phyloP scores from a whole-genome alignment of 768 basidiomycete genomes.

The Leccinum imitatum region DNA sequence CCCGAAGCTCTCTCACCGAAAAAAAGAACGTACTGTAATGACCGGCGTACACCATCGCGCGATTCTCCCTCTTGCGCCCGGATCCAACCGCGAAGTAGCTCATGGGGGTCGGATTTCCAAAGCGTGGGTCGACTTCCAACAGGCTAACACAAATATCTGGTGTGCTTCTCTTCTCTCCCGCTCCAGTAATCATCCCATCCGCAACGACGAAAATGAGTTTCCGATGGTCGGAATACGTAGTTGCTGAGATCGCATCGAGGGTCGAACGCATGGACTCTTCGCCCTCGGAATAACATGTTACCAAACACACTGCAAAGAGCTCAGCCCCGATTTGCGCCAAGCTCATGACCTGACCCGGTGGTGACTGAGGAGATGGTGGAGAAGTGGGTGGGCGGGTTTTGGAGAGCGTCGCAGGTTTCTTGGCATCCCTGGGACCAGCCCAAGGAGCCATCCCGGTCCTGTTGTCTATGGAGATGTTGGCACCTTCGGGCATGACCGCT shows the following conservation, averaged over 20 bases:
- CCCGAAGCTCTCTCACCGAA: not conserved
- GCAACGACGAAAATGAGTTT: slow-evolving; percentile 94
- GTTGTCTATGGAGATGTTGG: slow-evolving; percentile 92
- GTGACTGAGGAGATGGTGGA: slow-evolving; percentile 42
- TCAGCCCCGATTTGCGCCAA: slow-evolving; percentile 92
- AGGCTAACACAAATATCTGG: slow-evolving; percentile 95
- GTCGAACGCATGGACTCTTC: slow-evolving; percentile 90
- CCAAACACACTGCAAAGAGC: slow-evolving; percentile 91
- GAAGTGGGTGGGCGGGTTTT: slow-evolving; percentile 43
- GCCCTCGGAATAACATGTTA: slow-evolving; percentile 98
- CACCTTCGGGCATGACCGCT: slow-evolving; percentile 94
- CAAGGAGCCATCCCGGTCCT: slow-evolving; percentile 92
- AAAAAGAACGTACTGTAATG: slow-evolving; percentile 79
- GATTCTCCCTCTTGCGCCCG: slow-evolving; percentile 86
- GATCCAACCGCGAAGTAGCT: slow-evolving; percentile 88
- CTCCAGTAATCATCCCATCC: slow-evolving; percentile 98
- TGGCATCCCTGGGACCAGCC: slow-evolving; percentile 60
- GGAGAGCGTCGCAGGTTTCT: slow-evolving; percentile 46
- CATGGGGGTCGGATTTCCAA: slow-evolving; percentile 96
- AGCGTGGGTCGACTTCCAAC: slow-evolving; percentile 90
- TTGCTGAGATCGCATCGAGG: slow-evolving; percentile 88
- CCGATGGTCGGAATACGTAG: slow-evolving; percentile 87
- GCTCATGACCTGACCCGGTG: slow-evolving; percentile 56
- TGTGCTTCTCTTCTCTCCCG: slow-evolving; percentile 92
- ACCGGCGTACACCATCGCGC: slow-evolving; percentile 98